Evolutionary conservation across 345 rosid species (phyloP).

Genomic region (Camelina neglecta): DNA sequence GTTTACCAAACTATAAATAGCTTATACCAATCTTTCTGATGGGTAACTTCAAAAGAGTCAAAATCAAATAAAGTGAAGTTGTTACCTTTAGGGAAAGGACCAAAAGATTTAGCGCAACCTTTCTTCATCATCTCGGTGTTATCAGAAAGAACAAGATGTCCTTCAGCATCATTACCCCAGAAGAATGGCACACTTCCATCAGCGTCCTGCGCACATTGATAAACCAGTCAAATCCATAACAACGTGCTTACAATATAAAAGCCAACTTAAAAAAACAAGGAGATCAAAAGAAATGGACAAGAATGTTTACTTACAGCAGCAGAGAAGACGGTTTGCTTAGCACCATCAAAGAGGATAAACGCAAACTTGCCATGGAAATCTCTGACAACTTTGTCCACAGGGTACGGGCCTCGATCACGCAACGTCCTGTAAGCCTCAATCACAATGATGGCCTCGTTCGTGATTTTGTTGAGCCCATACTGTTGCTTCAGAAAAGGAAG

Average conservation of each 20-base stretch:
- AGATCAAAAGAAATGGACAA: neutral
- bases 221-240: neutral
- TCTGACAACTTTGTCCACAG: conserved; percentile 76
- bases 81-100: conserved; percentile 90
- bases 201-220: conserved; percentile 65
- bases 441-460: conserved; percentile 63
- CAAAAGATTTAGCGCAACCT: conserved; percentile 65
- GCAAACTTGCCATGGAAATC: conserved; percentile 75
- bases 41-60: neutral
- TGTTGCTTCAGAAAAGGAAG: conserved; percentile 59
- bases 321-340: conserved; percentile 53
- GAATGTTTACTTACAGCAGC: conserved; percentile 52
- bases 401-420: conserved; percentile 83
- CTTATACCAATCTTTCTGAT: neutral
- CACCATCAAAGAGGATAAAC: conserved; percentile 62
- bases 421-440: conserved; percentile 66
- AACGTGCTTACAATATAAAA: too few relatives aligned
- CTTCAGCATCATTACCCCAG: conserved; percentile 89
- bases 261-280: too few relatives aligned
- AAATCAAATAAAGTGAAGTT: neutral
- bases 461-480: conserved; percentile 59
- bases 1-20: neutral
- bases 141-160: conserved; percentile 69
- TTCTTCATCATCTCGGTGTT: conserved; percentile 52
- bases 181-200: conserved; percentile 89